phyloP scores from a whole-genome alignment of 495 filamentous ascomycete genomes.

The Penicillium pulvis region DNA sequence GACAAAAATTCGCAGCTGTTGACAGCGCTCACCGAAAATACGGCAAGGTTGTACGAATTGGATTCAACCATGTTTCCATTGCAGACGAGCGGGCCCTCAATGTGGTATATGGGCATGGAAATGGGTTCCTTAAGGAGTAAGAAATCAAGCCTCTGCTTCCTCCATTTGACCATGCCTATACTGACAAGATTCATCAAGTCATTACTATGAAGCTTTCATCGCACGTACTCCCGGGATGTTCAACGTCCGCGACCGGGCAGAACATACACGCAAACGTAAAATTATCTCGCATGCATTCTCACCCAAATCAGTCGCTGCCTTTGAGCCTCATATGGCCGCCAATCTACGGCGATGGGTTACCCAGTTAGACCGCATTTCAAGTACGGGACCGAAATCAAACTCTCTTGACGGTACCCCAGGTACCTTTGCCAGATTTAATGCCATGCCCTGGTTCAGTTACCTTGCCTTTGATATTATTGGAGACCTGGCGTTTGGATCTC shows the following conservation, averaged over 20 bases:
- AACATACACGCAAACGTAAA: constrained; percentile 82
- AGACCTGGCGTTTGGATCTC: constrained; percentile 39
- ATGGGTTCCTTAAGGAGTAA: constrained; percentile 66
- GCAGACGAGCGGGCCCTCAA: constrained; percentile 31
- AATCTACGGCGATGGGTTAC: constrained; percentile 67
- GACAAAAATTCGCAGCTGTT: constrained; percentile 28
- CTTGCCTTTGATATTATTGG: constrained; percentile 65
- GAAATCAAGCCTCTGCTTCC: not conserved
- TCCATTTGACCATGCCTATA: not conserved
- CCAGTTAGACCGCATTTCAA: constrained; percentile 62
- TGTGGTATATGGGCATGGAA: constrained; percentile 51
- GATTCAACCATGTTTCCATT: constrained; percentile 39
- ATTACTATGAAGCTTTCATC: constrained; percentile 83
- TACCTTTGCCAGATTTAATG: constrained; percentile 59
- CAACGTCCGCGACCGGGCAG: constrained; percentile 73
- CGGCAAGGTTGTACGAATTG: constrained; percentile 44
- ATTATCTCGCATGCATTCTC: constrained; percentile 77
- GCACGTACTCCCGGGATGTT: constrained; percentile 76
- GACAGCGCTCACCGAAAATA: constrained; percentile 40
- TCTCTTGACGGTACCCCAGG: not conserved
- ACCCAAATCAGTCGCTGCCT: constrained; percentile 67
- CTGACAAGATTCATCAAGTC: constrained; percentile 29
- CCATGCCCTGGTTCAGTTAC: constrained; percentile 83
- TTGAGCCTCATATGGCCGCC: constrained; percentile 74
- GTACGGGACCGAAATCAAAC: too few relatives aligned